A percentile compares a stretch with the other conserved stretches of the same genome.
Evolutionary conservation across 768 basidiomycete genomes (phyloP).

Genomic region (Tulasnella sp.): DNA sequence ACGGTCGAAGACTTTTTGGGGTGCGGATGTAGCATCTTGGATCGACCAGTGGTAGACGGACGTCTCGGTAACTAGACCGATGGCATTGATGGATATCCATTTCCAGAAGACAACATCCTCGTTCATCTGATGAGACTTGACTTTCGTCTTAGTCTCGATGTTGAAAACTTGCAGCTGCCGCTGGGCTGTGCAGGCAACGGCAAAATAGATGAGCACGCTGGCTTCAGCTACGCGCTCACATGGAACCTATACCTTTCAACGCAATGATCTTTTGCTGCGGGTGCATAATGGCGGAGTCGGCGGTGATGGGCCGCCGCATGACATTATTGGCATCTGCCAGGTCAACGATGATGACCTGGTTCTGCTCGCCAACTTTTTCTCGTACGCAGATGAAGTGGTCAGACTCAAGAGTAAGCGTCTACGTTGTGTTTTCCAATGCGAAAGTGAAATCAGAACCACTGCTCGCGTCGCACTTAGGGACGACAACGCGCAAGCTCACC

Average conservation of each 20-base stretch:
- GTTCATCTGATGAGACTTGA: conserved; percentile 89
- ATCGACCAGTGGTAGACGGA: conserved; percentile 92
- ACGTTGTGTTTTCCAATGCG: conserved; percentile 13
- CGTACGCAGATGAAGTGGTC: conserved; percentile 98
- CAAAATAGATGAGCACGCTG: neutral
- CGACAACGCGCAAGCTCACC: conserved; percentile 46
- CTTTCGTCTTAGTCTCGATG: conserved; percentile 95
- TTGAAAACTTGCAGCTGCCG: conserved; percentile 98
- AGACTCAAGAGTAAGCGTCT: conserved; percentile 93
- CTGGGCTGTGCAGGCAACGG: conserved; percentile 53
- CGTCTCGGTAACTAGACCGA: conserved; percentile 93
- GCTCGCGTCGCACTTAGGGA: conserved; percentile 35
- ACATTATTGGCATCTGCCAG: conserved; percentile 97
- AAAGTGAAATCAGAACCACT: neutral
- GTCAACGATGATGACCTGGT: conserved; percentile 99
- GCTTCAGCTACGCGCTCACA: neutral
- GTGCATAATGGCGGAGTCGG: conserved; percentile 99
- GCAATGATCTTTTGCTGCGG: conserved; percentile 95
- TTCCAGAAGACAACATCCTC: conserved; percentile 99
- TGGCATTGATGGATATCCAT: conserved; percentile 87
- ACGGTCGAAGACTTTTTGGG: conserved; percentile 93
- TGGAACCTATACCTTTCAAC: conserved; percentile 65
- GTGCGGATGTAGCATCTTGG: conserved; percentile 65
- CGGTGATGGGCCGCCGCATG: conserved; percentile 88
- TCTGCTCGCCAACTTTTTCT: conserved; percentile 90